These are phyloP conservation scores for Xylariaceae sp. DNA, from an alignment of 2,329 filamentous ascomycete species.

Conservation along the genomic window DNA sequence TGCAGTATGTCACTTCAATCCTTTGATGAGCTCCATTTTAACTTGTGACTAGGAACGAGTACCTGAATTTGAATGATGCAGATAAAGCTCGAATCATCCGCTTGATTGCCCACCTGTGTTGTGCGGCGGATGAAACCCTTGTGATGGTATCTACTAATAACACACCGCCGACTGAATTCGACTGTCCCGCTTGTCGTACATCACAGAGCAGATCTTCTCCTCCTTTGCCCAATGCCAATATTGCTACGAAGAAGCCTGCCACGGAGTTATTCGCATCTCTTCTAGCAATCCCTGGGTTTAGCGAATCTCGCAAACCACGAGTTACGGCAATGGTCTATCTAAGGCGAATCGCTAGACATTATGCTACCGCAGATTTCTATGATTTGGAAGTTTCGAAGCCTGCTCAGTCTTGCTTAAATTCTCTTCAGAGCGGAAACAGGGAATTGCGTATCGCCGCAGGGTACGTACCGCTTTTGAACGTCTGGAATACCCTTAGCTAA, in stretches of 20 bases:
- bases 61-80: conserved; percentile 43
- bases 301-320: conserved; percentile 56
- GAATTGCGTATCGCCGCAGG: conserved; percentile 81
- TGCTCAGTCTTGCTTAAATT: conserved; percentile 78
- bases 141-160: conserved; percentile 11
- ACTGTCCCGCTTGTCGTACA: conserved; percentile 25
- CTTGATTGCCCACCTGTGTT: conserved; percentile 54
- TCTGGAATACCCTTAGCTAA: conserved; percentile 16
- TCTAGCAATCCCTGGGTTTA: conserved; percentile 42
- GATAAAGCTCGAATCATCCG: conserved; percentile 51
- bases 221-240: too few relatives aligned
- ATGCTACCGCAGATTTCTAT: conserved; percentile 53
- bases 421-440: conserved; percentile 75
- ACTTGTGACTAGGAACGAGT: conserved; percentile 34
- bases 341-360: conserved; percentile 66
- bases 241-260: conserved; percentile 34
- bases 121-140: conserved; percentile 49
- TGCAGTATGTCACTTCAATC: conserved; percentile 45
- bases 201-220: too few relatives aligned
- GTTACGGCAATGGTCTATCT: conserved; percentile 70
- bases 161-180: conserved; percentile 7
- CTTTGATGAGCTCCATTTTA: conserved; percentile 10
- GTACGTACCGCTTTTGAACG: conserved; percentile 37
- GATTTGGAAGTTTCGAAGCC: conserved; percentile 64
- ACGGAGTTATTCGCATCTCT: conserved; percentile 45